A percentile compares a stretch with the other conserved stretches of the same genome.
Conservation (phyloP, 2,329 filamentous ascomycete species). For the Hymenoscyphus fraxineus region DNA sequence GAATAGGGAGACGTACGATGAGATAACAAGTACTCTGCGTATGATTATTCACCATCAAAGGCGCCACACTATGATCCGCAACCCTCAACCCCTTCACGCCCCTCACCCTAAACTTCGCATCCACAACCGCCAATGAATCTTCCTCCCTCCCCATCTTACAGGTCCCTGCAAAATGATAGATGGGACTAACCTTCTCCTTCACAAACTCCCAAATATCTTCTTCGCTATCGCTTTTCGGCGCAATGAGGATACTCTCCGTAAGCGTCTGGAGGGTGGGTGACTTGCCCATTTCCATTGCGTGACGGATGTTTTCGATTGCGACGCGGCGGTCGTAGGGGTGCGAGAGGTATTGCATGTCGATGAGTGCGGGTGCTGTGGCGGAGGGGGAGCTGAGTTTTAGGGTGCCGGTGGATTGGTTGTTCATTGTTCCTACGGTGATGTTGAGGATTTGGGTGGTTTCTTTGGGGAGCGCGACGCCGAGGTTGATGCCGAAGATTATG, state of each 20-base stretch:
- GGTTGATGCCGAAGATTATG: not conserved
- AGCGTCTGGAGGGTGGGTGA: constrained; percentile 30
- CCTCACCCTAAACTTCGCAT: constrained; percentile 3
- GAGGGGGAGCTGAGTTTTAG: constrained; percentile 59
- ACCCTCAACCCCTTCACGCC: constrained; percentile 8
- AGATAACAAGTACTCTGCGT: constrained; percentile 5
- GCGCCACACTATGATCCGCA: constrained; percentile 35
- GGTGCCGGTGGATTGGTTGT: constrained; percentile 55
- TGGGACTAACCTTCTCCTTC: not conserved
- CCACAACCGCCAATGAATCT: constrained; percentile 2
- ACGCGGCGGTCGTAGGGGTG: constrained; percentile 52
- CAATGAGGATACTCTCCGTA: constrained; percentile 36
- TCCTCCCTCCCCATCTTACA: constrained; percentile 10
- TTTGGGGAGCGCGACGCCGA: not conserved
- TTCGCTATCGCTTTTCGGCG: constrained; percentile 46
- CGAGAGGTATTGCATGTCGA: constrained; percentile 57
- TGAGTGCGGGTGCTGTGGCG: constrained; percentile 59
- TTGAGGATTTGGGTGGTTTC: not conserved
- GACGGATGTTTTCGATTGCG: constrained; percentile 45
- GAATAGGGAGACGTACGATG: constrained; percentile 2
- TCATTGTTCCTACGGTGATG: constrained; percentile 45
- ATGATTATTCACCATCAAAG: constrained; percentile 8
- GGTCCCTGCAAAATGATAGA: constrained; percentile 5
- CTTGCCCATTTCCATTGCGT: constrained; percentile 19
- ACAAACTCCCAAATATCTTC: constrained; percentile 44